These are phyloP conservation scores for Metschnikowia noctiluminum DNA, from an alignment of 805 yeast genomes.

Conservation along the genomic window DNA sequence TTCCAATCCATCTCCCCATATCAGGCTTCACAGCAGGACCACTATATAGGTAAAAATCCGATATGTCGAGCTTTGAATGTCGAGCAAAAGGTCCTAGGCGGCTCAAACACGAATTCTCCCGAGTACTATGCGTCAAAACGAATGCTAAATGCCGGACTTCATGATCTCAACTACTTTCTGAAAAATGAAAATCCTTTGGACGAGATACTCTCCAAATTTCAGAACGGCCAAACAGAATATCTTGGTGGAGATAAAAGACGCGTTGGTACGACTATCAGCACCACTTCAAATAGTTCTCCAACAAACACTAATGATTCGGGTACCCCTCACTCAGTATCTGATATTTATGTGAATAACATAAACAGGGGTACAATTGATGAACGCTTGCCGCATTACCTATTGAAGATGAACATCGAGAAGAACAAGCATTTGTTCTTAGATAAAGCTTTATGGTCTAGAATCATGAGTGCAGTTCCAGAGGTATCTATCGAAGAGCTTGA, in stretches of 20 bases:
- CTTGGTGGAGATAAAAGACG: conserved; percentile 2
- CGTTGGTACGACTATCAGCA: conserved; percentile 12
- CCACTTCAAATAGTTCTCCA: conserved; percentile 32
- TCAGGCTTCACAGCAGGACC: neutral
- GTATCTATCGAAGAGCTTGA: conserved; percentile 25
- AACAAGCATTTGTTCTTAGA: conserved; percentile 40
- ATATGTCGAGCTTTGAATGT: neutral
- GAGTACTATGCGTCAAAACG: conserved; percentile 9
- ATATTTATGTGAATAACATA: conserved; percentile 8
- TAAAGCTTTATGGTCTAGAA: conserved; percentile 31
- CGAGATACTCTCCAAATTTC: conserved; percentile 25
- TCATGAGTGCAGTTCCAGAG: conserved; percentile 29
- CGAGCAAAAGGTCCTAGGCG: neutral
- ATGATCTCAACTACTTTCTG: conserved; percentile 36
- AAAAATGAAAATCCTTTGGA: conserved; percentile 39
- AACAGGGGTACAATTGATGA: conserved; percentile 7
- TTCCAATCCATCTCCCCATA: neutral
- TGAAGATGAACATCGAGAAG: conserved; percentile 21
- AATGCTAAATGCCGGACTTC: conserved; percentile 25
- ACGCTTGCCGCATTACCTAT: conserved; percentile 19
- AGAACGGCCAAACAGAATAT: conserved; percentile 3
- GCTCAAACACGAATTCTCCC: neutral
- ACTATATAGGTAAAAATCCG: neutral
- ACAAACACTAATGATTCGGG: conserved; percentile 26
- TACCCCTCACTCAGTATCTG: conserved; percentile 17